Evolutionary conservation across 176 grass and related monocot genomes (phyloP).

Genomic region (Oryza meyeriana): DNA sequence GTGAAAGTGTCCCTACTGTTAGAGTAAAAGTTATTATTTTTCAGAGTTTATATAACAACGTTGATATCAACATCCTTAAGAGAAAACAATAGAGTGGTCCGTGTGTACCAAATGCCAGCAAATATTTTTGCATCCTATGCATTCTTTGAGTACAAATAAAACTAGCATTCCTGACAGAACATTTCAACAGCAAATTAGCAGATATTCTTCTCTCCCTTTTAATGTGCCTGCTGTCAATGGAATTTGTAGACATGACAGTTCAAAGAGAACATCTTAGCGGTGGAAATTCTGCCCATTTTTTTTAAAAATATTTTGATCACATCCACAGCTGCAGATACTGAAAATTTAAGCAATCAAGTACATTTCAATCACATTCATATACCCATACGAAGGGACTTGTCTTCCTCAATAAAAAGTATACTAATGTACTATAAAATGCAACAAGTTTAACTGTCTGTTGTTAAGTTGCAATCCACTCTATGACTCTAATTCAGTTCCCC

Average conservation of each 20-base stretch:
- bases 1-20: not conserved
- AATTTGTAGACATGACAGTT: not conserved
- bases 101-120: not conserved
- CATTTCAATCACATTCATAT: not conserved
- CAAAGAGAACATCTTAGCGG: not conserved
- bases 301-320: not conserved
- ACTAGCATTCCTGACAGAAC: not conserved
- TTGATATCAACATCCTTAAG: conserved; percentile 2
- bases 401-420: not conserved
- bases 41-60: not conserved
- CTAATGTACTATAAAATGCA: not conserved
- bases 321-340: not conserved
- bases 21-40: not conserved
- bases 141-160: not conserved
- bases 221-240: not conserved
- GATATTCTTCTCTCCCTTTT: not conserved
- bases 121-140: not conserved
- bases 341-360: not conserved
- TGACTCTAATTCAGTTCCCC: not conserved
- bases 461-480: conserved; percentile 10
- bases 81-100: not conserved
- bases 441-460: not conserved
- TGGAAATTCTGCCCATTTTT: not conserved
- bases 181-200: not conserved
- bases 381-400: not conserved